Conservation (phyloP, 169 alveolate species). For the Hepatocystis sp. region DNA sequence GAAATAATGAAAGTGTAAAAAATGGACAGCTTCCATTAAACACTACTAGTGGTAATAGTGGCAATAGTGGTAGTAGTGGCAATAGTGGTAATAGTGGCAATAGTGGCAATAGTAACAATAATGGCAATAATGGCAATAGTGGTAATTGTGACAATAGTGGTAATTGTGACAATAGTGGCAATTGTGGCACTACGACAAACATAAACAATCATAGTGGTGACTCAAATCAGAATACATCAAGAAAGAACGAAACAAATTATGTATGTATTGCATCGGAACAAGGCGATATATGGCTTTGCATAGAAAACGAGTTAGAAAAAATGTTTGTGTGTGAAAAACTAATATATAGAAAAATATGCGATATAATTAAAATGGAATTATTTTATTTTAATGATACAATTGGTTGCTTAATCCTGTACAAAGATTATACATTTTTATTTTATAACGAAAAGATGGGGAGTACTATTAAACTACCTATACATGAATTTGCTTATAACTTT, state of each 20-base stretch:
- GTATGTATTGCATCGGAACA: conserved; percentile 76
- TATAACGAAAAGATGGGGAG: conserved; percentile 26
- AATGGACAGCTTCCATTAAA: conserved; percentile 1
- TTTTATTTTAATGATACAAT: conserved; percentile 16
- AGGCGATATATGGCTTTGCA: conserved; percentile 70
- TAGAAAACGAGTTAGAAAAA: conserved; percentile 41
- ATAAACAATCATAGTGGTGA: no score
- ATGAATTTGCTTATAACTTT: conserved; percentile 59
- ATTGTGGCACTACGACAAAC: no score
- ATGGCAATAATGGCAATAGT: background rate
- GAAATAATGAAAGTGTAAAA: background rate
- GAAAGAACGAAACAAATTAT: conserved; percentile 5
- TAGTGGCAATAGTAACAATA: background rate
- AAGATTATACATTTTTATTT: conserved; percentile 45
- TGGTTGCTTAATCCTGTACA: conserved; percentile 46
- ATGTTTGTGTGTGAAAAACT: conserved; percentile 43
- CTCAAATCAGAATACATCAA: no score
- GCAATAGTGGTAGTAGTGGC: background rate
- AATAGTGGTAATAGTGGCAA: conserved; percentile 11
- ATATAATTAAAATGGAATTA: conserved; percentile 48
- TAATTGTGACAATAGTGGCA: no score
- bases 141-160: conserved; percentile 2
- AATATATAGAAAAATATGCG: conserved; percentile 73
- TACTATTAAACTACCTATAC: conserved; percentile 45
- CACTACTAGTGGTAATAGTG: no score